Percentiles rank a stretch among this genome's conserved stretches.
phyloP scores from a whole-genome alignment of 2,329 filamentous ascomycete genomes.

The Verticillium nonalfalfae region DNA sequence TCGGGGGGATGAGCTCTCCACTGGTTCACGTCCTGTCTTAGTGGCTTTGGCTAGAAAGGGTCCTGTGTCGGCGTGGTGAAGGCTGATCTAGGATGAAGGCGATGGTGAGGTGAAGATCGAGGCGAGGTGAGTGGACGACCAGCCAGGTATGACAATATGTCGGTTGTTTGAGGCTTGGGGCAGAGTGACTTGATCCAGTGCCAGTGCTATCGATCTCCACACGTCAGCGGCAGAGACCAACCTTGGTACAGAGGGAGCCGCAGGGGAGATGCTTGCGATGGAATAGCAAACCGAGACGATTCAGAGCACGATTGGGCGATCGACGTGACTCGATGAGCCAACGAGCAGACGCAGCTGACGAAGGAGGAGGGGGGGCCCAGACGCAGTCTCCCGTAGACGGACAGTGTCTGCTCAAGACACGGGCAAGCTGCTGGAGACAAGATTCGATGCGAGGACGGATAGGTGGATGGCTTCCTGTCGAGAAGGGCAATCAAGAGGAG shows the following conservation, averaged over 20 bases:
- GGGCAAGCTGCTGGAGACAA: not conserved
- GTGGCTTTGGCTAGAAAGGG: conserved; percentile 8
- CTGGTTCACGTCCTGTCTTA: conserved; percentile 13
- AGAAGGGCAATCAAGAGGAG: conserved; percentile 3
- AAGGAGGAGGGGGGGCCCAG: not conserved
- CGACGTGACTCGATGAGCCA: not conserved
- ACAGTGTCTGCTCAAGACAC: not conserved
- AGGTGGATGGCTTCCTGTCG: not conserved
- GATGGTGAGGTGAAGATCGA: conserved; percentile 3
- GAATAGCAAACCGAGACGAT: not conserved
- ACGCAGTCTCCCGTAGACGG: not conserved
- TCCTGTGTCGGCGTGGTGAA: not conserved
- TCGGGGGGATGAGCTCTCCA: conserved; percentile 17
- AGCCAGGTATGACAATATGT: not conserved
- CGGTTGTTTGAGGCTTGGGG: not conserved
- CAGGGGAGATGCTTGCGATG: not conserved
- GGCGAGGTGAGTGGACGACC: not conserved
- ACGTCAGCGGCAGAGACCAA: not conserved
- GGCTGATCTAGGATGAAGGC: conserved; percentile 3
- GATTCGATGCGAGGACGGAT: not conserved
- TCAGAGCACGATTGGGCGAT: not conserved
- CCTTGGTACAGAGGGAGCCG: not conserved
- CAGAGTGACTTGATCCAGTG: not conserved
- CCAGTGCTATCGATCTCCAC: not conserved
- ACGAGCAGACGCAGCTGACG: not conserved